Evolutionary conservation across 495 filamentous ascomycete species (phyloP).

Genomic region (Mytilinidion resinicola): DNA sequence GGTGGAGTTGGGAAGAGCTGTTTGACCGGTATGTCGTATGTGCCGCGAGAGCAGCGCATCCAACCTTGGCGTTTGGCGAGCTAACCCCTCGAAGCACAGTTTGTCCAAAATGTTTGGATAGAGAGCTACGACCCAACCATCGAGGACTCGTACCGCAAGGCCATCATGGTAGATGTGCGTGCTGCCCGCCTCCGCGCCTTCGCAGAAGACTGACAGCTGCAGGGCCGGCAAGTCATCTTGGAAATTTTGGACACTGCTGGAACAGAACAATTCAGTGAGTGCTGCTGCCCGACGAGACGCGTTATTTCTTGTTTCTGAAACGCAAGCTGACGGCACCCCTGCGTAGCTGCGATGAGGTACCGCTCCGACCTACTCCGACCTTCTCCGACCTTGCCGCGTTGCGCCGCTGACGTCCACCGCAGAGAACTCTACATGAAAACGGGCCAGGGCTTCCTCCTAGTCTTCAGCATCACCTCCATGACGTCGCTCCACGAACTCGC

Average conservation of each 20-base stretch:
- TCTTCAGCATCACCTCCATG: constrained; percentile 91
- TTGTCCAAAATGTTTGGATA: constrained; percentile 99
- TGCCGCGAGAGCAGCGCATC: not conserved
- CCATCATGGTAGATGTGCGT: constrained; percentile 88
- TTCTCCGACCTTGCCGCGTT: not conserved
- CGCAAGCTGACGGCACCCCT: constrained; percentile 29
- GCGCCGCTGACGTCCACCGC: constrained; percentile 21
- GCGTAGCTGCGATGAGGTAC: constrained; percentile 64
- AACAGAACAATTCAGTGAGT: constrained; percentile 96
- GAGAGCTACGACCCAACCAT: constrained; percentile 99
- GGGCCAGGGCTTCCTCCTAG: constrained; percentile 90
- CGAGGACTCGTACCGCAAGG: constrained; percentile 94
- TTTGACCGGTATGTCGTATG: constrained; percentile 70
- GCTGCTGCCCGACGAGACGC: not conserved
- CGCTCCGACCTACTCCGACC: not conserved
- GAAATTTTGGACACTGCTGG: constrained; percentile 98
- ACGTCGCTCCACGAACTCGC: constrained; percentile 80
- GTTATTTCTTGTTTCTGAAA: not conserved
- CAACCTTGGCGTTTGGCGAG: not conserved
- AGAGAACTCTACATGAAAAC: constrained; percentile 95
- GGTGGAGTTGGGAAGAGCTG: constrained; percentile 98
- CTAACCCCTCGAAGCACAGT: constrained; percentile 65
- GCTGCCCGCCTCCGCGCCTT: not conserved
- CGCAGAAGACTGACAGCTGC: not conserved
- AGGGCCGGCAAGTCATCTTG: constrained; percentile 93